Evolutionary conservation across 768 basidiomycete genomes (phyloP).

Genomic region (Pleurotus tuber-regium): DNA sequence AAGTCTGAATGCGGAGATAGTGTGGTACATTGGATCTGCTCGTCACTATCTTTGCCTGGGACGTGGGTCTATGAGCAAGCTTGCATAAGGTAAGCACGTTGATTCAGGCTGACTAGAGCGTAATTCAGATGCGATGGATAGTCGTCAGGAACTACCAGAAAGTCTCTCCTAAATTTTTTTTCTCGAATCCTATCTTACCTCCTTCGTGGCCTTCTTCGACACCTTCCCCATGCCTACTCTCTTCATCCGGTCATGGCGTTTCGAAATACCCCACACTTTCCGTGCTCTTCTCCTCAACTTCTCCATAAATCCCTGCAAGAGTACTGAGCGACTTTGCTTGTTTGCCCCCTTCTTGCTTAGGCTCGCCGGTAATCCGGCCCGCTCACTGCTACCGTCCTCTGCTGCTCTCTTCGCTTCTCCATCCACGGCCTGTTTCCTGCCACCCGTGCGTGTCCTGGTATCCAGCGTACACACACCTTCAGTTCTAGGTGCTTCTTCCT

Average conservation of each 20-base stretch:
- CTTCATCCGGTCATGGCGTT: neutral
- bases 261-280: constrained; percentile 12
- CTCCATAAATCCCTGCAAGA: constrained; percentile 7
- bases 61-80: too few relatives aligned
- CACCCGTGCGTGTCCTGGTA: constrained; percentile 22
- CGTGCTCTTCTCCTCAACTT: constrained; percentile 2
- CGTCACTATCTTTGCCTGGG: too few relatives aligned
- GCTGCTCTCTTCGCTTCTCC: constrained; percentile 20
- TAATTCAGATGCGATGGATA: too few relatives aligned
- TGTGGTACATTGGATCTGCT: too few relatives aligned
- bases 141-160: too few relatives aligned
- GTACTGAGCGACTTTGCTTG: constrained; percentile 16
- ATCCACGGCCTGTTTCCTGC: constrained; percentile 24
- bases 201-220: constrained; percentile 12
- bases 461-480: constrained; percentile 17
- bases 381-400: neutral
- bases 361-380: neutral
- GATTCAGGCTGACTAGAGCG: too few relatives aligned
- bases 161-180: too few relatives aligned
- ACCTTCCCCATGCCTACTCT: constrained; percentile 12
- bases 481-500: neutral
- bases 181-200: too few relatives aligned
- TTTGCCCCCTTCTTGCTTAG: constrained; percentile 14
- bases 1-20: too few relatives aligned
- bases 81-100: too few relatives aligned